Conservation (phyloP, 129 eudicot genomes). For the Centaurea solstitialis region DNA sequence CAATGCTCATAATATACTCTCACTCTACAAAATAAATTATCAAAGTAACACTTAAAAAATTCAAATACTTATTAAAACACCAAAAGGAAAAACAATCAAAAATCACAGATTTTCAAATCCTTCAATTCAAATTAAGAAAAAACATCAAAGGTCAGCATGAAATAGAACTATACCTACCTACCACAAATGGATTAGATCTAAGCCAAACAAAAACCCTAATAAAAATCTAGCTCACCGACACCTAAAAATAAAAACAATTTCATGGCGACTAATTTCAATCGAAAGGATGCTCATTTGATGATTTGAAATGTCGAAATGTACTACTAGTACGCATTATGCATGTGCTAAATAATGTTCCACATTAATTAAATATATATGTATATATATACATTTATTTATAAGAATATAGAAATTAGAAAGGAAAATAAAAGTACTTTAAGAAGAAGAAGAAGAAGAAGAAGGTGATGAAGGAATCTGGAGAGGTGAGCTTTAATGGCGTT, state of each 20-base stretch:
- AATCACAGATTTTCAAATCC: not conserved
- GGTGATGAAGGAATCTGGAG: not conserved
- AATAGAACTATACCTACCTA: slow-evolving; percentile 16
- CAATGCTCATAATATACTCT: not conserved
- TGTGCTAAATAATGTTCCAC: slow-evolving; percentile 10
- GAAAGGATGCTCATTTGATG: not conserved
- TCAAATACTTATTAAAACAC: slow-evolving; percentile 4
- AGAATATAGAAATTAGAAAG: not conserved
- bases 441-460: not conserved
- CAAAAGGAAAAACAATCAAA: not conserved
- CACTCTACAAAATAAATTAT: not conserved
- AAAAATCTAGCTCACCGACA: slow-evolving; percentile 13
- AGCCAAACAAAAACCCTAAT: slow-evolving; percentile 1
- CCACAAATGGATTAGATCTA: slow-evolving; percentile 40
- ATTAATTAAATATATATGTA: not conserved
- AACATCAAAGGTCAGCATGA: slow-evolving; percentile 5
- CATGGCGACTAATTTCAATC: not conserved
- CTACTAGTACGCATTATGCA: not conserved
- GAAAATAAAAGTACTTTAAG: too few species aligned
- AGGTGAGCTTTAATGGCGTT: slow-evolving; percentile 5
- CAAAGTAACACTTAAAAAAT: slow-evolving; percentile 4
- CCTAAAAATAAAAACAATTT: not conserved
- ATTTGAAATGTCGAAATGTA: slow-evolving; percentile 14
- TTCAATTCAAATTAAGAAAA: not conserved
- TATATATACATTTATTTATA: not conserved